Evolutionary conservation across 2,329 filamentous ascomycete genomes (phyloP).

Genomic region (Fusarium nisikadoi): DNA sequence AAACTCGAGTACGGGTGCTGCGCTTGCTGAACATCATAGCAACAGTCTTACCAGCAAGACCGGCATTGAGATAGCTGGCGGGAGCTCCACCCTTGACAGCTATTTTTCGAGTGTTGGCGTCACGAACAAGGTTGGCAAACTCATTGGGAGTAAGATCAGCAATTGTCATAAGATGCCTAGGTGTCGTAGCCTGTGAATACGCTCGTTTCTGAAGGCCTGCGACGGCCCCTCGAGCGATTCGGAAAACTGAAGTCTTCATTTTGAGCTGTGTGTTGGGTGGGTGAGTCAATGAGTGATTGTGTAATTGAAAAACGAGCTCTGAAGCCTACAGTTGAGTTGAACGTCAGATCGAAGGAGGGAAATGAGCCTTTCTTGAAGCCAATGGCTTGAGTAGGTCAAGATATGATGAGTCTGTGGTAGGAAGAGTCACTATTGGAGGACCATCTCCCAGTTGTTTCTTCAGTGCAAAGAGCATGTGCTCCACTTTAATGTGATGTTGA

Average conservation of each 20-base stretch:
- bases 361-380: conserved; percentile 17
- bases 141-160: conserved; percentile 84
- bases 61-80: conserved; percentile 67
- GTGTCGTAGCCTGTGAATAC: conserved; percentile 57
- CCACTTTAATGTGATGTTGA: conserved; percentile 12
- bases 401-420: conserved; percentile 19
- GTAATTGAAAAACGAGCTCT: not conserved
- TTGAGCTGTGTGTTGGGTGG: conserved; percentile 12
- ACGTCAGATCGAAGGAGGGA: conserved; percentile 3
- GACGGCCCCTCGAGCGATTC: conserved; percentile 49
- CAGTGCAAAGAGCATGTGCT: not conserved
- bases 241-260: conserved; percentile 51
- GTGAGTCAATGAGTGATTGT: not conserved
- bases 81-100: conserved; percentile 73
- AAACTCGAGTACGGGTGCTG: conserved; percentile 91
- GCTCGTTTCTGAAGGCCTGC: conserved; percentile 54
- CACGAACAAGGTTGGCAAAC: conserved; percentile 82
- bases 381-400: conserved; percentile 24
- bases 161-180: conserved; percentile 92
- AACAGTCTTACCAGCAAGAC: conserved; percentile 80
- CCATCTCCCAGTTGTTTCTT: not conserved
- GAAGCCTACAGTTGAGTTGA: conserved; percentile 4
- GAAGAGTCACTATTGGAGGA: conserved; percentile 33
- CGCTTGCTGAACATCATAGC: conserved; percentile 98
- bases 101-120: conserved; percentile 81